These are phyloP conservation scores for Elsinoe ampelina DNA, from an alignment of 2,329 filamentous ascomycete genomes.

Conservation along the genomic window DNA sequence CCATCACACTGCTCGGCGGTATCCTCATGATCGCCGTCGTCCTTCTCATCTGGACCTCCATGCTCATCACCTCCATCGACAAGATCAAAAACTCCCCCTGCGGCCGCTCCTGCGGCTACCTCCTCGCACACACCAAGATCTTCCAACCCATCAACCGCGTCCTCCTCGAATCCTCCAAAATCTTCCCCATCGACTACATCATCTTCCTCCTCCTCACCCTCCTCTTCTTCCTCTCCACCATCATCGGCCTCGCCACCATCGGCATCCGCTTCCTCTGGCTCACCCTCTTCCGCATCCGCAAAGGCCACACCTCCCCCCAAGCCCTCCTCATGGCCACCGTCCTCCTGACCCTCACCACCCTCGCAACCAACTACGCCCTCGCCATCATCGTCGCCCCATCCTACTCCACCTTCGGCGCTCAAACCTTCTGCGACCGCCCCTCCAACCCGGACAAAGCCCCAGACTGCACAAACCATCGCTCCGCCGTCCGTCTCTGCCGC, in stretches of 20 bases:
- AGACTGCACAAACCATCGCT: constrained; percentile 62
- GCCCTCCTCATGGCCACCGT: constrained; percentile 85
- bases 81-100: constrained; percentile 94
- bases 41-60: constrained; percentile 73
- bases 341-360: constrained; percentile 76
- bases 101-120: constrained; percentile 83
- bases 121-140: constrained; percentile 77
- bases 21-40: constrained; percentile 66
- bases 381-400: constrained; percentile 93
- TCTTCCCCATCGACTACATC: constrained; percentile 87
- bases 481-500: constrained; percentile 71
- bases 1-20: constrained; percentile 79
- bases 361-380: constrained; percentile 87
- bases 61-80: constrained; percentile 92
- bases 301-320: constrained; percentile 81
- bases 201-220: constrained; percentile 77
- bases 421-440: constrained; percentile 79
- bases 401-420: constrained; percentile 87
- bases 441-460: constrained; percentile 56
- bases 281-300: constrained; percentile 81
- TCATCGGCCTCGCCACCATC: constrained; percentile 74
- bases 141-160: constrained; percentile 95
- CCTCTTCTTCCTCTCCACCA: constrained; percentile 79
- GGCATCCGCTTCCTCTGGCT: constrained; percentile 97
- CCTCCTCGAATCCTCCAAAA: constrained; percentile 67